A percentile compares a stretch with the other conserved stretches of the same genome.
Evolutionary conservation across 352 stramenopile species (phyloP).

Genomic region (Saprolegnia diclina): DNA sequence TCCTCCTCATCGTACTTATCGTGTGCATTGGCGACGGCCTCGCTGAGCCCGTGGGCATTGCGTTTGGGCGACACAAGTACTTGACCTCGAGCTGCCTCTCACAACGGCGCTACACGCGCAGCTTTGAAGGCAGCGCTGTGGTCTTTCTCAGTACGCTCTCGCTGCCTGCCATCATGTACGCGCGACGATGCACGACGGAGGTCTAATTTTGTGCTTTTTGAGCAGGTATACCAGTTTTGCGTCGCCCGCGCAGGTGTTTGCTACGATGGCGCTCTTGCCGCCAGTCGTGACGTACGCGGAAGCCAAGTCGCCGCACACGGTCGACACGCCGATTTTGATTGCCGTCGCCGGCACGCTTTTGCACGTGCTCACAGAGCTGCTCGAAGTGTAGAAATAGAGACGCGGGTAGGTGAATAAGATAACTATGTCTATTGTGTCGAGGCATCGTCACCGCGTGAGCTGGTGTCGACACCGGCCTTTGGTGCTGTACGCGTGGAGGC

Average conservation of each 20-base stretch:
- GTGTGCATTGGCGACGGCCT: slow-evolving; percentile 60
- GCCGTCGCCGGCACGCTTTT: slow-evolving; percentile 3
- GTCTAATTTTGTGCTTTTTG: not conserved
- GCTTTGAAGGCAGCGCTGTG: slow-evolving; percentile 61
- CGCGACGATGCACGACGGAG: slow-evolving; percentile 20
- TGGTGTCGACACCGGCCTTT: not conserved
- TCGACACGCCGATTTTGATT: slow-evolving; percentile 22
- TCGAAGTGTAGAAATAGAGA: too few species aligned
- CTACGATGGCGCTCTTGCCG: slow-evolving; percentile 22
- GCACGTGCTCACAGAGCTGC: not conserved
- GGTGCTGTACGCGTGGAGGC: slow-evolving; percentile 8
- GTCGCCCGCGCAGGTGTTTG: not conserved
- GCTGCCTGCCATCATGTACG: slow-evolving; percentile 63
- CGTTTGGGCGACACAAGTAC: slow-evolving; percentile 78
- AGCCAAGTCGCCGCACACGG: slow-evolving; percentile 17
- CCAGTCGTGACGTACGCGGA: slow-evolving; percentile 16
- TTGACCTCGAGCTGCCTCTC: slow-evolving; percentile 66
- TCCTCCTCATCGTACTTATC: slow-evolving; percentile 50
- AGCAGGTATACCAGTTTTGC: slow-evolving; percentile 6
- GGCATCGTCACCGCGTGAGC: not conserved
- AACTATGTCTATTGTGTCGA: not conserved
- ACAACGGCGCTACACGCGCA: slow-evolving; percentile 69
- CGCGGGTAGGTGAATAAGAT: not conserved
- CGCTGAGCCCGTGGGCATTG: slow-evolving; percentile 65
- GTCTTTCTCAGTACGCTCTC: slow-evolving; percentile 67